These are phyloP conservation scores for Prosopis cineraria DNA, from an alignment of 306 rosid genomes.

Conservation along the genomic window DNA sequence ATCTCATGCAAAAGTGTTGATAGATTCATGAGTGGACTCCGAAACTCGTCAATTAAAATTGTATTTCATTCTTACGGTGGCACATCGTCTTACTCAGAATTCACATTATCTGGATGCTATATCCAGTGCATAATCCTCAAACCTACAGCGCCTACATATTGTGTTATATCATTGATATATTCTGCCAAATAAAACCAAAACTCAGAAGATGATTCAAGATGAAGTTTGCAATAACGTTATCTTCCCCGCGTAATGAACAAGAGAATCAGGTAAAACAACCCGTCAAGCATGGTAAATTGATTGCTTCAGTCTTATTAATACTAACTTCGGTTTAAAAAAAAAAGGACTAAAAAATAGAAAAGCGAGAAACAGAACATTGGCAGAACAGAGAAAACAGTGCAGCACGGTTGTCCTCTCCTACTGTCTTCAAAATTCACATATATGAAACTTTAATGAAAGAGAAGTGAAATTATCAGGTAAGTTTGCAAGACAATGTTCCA, in stretches of 20 bases:
- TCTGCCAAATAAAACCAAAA: not conserved
- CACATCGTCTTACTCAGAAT: conserved; percentile 15
- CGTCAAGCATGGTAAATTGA: not conserved
- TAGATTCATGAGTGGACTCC: conserved; percentile 13
- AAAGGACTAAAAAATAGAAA: not conserved
- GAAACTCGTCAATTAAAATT: not conserved
- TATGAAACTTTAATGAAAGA: not conserved
- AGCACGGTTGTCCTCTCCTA: not conserved
- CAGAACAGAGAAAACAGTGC: not conserved
- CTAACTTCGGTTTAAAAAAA: not conserved
- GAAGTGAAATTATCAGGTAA: not conserved
- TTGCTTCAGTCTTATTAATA: not conserved
- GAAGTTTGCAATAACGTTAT: not conserved
- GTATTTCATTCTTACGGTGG: conserved; percentile 1
- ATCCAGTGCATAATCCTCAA: not conserved
- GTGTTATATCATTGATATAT: conserved; percentile 27
- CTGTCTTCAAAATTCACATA: not conserved
- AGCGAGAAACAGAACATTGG: not conserved
- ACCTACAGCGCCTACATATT: not conserved
- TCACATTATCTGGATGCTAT: not conserved
- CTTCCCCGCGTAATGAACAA: not conserved
- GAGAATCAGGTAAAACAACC: not conserved
- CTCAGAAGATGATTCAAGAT: not conserved
- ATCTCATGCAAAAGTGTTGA: conserved; percentile 24
- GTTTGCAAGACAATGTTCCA: not conserved